Base-by-base conservation (phyloP, 2,329 filamentous ascomycete genomes). In the Alternaria panax region DNA sequence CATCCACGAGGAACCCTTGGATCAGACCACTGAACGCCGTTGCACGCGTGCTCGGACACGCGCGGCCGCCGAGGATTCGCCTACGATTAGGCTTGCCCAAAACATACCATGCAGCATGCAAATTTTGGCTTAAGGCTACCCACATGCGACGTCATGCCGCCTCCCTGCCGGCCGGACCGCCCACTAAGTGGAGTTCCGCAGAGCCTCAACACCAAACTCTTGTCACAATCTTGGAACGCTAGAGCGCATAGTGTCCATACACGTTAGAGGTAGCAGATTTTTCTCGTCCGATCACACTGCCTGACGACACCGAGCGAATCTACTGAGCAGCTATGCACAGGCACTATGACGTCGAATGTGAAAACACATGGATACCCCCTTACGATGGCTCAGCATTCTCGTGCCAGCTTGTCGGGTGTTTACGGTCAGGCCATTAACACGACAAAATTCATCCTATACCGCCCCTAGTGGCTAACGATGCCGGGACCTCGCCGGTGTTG, bases 151-250 rank as follows among this genome's bases (percentile, higher is more conserved):
- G 57, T 59, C 57, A 59, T 59, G 40, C 52, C 57, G 57, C 34
- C 25, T 51, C 51, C 43, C 52, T 45, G 54, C 57, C 57, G 57
- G 25, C 43, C 30, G 51, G 40, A 48, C 57, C 52, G 57, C 40
- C 32, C 51, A 54, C 52, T 56, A 59, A 59, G 57, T 59, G 57
- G 57, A 56, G 48, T 80, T 41, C 53, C 59, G 62, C 59, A 64
- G 62, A 64, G 62, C 62, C 62, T 64, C 62, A 64, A 64, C 62
- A 64, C 59, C 59, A 62, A 60, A 57, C 40, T 54, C 52, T 62
- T 52, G 55, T 45, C 43, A 22, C 36, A 40, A 18, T 41, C 46
- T 12, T 25, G 18, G 42, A 54, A 59, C 59, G 57, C 62, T 64
- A 62, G 42, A 55, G 45, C 60, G 43, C 42, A 63, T 52, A 50